A percentile compares a stretch with the other conserved stretches of the same genome.
Conservation (phyloP, 495 filamentous ascomycete genomes). For the Thermothielavioides terrestris region DNA sequence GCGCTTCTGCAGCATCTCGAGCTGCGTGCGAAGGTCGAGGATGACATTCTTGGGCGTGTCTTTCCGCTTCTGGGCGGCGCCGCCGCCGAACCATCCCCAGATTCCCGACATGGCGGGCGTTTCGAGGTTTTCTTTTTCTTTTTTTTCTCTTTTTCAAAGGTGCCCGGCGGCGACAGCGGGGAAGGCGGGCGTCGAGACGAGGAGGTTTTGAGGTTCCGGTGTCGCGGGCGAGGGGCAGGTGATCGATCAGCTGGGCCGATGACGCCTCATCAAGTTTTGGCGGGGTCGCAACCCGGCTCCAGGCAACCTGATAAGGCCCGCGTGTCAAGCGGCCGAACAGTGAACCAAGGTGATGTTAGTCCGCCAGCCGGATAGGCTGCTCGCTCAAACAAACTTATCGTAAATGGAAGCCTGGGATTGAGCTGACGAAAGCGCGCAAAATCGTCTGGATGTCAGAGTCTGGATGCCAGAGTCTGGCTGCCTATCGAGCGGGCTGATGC, state of each 20-base stretch:
- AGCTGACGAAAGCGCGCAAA: slow-evolving; percentile 3
- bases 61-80: slow-evolving; percentile 71
- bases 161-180: too few relatives aligned
- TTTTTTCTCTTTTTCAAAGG: too few relatives aligned
- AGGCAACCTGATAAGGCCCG: slow-evolving; percentile 1
- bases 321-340: neutral
- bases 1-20: slow-evolving; percentile 96
- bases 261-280: slow-evolving; percentile 24
- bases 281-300: slow-evolving; percentile 19
- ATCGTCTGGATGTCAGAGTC: slow-evolving; percentile 3
- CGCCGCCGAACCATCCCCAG: slow-evolving; percentile 83
- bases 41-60: slow-evolving; percentile 97
- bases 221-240: slow-evolving; percentile 14
- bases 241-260: slow-evolving; percentile 24
- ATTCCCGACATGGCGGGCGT: slow-evolving; percentile 46
- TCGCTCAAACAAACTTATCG: neutral
- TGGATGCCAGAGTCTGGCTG: slow-evolving; percentile 11
- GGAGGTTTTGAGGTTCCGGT: neutral
- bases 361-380: neutral
- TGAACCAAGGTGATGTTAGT: too few relatives aligned
- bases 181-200: neutral
- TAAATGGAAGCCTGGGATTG: neutral
- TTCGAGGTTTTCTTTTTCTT: too few relatives aligned
- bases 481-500: slow-evolving; percentile 23
- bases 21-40: slow-evolving; percentile 72